A percentile compares a stretch with the other conserved stretches of the same genome.
Conservation (phyloP, 345 rosid genomes). For the Sonneratia caseolaris region DNA sequence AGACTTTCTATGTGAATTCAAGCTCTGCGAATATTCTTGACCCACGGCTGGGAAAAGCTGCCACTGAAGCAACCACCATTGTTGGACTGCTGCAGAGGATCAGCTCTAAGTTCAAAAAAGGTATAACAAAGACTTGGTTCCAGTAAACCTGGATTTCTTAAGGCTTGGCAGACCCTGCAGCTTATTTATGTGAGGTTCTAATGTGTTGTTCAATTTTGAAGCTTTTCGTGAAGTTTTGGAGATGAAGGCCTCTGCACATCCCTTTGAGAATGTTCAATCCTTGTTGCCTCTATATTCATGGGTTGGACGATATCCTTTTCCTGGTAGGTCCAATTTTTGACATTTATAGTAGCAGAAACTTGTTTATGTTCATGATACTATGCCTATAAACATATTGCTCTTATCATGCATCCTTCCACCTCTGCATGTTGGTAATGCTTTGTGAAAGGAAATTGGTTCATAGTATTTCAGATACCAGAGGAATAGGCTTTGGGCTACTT, state of each 20-base stretch:
- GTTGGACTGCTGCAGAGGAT: slow-evolving; percentile 84
- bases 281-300: slow-evolving; percentile 89
- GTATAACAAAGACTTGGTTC: slow-evolving; percentile 21
- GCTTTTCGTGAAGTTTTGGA: slow-evolving; percentile 93
- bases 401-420: neutral
- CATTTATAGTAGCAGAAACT: too few relatives aligned
- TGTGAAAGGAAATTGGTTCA: neutral
- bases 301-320: slow-evolving; percentile 72
- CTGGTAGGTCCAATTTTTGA: slow-evolving; percentile 33
- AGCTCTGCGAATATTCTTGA: slow-evolving; percentile 72
- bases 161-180: neutral
- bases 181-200: slow-evolving; percentile 7
- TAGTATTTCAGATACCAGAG: neutral
- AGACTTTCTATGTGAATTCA: slow-evolving; percentile 76
- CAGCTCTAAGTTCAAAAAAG: slow-evolving; percentile 87
- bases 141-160: neutral
- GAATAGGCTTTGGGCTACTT: neutral
- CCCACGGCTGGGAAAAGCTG: slow-evolving; percentile 69
- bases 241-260: slow-evolving; percentile 90
- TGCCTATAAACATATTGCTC: neutral
- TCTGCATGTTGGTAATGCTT: neutral
- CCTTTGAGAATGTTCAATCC: slow-evolving; percentile 97
- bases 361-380: neutral
- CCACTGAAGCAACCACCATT: slow-evolving; percentile 73
- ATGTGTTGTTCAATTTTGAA: slow-evolving; percentile 18